Evolutionary conservation across 306 rosid species (phyloP).

Genomic region (Cotoneaster glaucophyllus): DNA sequence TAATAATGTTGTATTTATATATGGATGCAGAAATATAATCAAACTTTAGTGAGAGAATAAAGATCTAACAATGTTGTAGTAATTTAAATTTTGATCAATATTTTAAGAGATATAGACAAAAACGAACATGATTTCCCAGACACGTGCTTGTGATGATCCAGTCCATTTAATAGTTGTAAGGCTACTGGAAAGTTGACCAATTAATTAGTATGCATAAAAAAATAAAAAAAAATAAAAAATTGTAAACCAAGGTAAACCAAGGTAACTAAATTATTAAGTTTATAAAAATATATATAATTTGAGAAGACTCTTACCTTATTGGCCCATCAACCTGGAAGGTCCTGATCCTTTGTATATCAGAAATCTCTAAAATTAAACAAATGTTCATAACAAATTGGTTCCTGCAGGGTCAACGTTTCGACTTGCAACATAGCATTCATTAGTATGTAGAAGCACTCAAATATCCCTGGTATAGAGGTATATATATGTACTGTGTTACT

Average conservation of each 20-base stretch:
- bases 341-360: not conserved
- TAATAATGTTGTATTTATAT: not conserved
- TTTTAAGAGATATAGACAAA: not conserved
- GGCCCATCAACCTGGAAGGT: not conserved
- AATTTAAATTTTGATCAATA: not conserved
- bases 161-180: constrained; percentile 12
- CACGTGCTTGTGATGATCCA: constrained; percentile 28
- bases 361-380: not conserved
- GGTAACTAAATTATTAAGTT: not conserved
- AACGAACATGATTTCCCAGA: constrained; percentile 11
- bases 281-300: not conserved
- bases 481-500: not conserved
- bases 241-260: not conserved
- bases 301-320: not conserved
- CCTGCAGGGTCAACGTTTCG: not conserved
- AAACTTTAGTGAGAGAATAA: constrained; percentile 1
- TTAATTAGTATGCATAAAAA: not conserved
- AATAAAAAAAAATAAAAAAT: not conserved
- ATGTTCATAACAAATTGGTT: not conserved
- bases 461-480: not conserved
- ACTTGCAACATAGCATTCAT: not conserved
- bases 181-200: not conserved
- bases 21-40: constrained; percentile 9
- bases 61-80: constrained; percentile 11
- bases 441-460: not conserved